A percentile compares a stretch with the other conserved stretches of the same genome.
Evolutionary conservation across 768 basidiomycete genomes (phyloP).

Genomic region (Boletellus ananas): DNA sequence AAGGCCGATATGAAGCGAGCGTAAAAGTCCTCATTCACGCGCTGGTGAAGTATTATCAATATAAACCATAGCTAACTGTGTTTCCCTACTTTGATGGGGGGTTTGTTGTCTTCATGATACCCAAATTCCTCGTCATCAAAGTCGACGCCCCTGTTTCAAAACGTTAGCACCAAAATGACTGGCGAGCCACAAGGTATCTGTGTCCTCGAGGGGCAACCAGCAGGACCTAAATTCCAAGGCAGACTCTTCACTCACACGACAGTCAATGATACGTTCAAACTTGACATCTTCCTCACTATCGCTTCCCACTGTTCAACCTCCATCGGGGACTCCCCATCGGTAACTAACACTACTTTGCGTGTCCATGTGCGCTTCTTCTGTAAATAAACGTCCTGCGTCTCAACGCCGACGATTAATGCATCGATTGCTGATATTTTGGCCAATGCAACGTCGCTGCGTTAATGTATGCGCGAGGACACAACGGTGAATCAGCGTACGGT

Average conservation of each 20-base stretch:
- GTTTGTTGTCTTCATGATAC: slow-evolving; percentile 66
- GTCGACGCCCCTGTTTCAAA: slow-evolving; percentile 67
- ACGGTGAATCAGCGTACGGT: slow-evolving; percentile 46
- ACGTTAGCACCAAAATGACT: slow-evolving; percentile 5
- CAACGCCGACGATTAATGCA: slow-evolving; percentile 80
- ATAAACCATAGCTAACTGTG: neutral
- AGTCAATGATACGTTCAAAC: slow-evolving; percentile 52
- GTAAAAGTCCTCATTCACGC: slow-evolving; percentile 74
- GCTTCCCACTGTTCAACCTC: slow-evolving; percentile 74
- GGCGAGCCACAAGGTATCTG: neutral
- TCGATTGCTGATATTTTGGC: slow-evolving; percentile 61
- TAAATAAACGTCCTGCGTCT: slow-evolving; percentile 70
- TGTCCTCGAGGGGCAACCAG: too few species aligned
- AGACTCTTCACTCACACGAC: slow-evolving; percentile 56
- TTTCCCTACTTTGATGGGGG: slow-evolving; percentile 61
- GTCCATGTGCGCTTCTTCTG: slow-evolving; percentile 78
- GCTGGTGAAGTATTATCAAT: slow-evolving; percentile 36
- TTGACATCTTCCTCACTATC: slow-evolving; percentile 62
- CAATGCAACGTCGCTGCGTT: neutral
- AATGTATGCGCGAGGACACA: neutral
- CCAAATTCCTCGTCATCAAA: slow-evolving; percentile 73
- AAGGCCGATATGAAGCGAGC: slow-evolving; percentile 40
- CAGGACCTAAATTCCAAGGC: neutral
- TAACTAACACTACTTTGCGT: slow-evolving; percentile 76
- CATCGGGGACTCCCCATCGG: slow-evolving; percentile 77